Base-by-base conservation (phyloP, 1,284 basidiomycete species). In the Malassezia equina region DNA sequence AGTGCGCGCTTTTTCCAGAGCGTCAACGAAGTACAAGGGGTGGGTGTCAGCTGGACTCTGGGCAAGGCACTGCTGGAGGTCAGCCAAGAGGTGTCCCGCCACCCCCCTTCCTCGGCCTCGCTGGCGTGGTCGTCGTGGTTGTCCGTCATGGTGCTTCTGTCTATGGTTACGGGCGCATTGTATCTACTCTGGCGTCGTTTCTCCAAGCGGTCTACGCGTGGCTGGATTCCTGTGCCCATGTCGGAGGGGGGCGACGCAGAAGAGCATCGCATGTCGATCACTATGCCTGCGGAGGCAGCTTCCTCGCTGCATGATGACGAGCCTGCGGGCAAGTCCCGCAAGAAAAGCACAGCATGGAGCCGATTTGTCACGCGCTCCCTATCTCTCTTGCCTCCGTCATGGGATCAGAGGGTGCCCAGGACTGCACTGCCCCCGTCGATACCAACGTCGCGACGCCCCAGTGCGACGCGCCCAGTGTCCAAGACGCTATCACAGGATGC, bases 1-100 rank as follows among this genome's bases (percentile, higher is more conserved):
- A 68, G 66, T 40, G 27, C 31, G 2, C 29, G 84, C 52, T 78
- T 83, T 43, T 89, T 98, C 77, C 94, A 96, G 77, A 89, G 86
- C 47, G 80, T 94, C 77, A 90, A 96, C 74, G 83, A 84, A 31
- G 86, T 99, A 31, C 84, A 84, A 27, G 88, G 88, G 65, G 88
- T 94, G 48, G 87, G 89, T 31, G 90, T 99, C 69, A 90, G 84
- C 65, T 98, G 93, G 93, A 96, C 93, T 3, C 79, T 98, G 27
- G 93, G 94, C 42, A 96, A 96, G 76, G 95, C 96, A 83, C 90
- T 98, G 0, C 80, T 96, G 32, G 93, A 96, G 76, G 93, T 93
- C 9, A 89, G 86, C 76, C 87, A 54, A 21, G 66, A 68, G 33
- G 63, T 72, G 8, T 19, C 41, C 13, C 41, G 23, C 13, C 41